Conservation (phyloP, 305 asterid species). For the Fraxinus nigra region DNA sequence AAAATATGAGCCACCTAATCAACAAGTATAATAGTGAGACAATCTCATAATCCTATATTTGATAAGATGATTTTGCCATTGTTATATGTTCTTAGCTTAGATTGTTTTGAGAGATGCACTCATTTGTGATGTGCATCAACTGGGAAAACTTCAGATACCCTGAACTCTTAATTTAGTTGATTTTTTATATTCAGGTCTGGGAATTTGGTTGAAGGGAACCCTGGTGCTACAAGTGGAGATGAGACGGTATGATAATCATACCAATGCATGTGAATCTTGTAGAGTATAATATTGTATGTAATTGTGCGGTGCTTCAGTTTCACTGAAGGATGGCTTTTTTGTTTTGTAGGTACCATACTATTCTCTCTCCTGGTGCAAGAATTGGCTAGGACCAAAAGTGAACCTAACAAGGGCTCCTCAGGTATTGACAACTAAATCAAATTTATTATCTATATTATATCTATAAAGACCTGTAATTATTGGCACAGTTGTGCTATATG, state of each 20-base stretch:
- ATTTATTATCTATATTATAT: conserved; percentile 16
- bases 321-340: conserved; percentile 23
- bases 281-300: conserved; percentile 2
- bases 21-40: neutral
- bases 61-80: conserved; percentile 18
- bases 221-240: conserved; percentile 92
- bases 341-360: conserved; percentile 77
- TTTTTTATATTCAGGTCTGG: conserved; percentile 71
- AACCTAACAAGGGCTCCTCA: conserved; percentile 99
- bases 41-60: conserved; percentile 14
- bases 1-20: neutral
- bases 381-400: conserved; percentile 90
- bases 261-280: conserved; percentile 23
- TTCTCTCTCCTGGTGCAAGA: conserved; percentile 99
- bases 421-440: conserved; percentile 41
- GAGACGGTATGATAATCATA: conserved; percentile 71
- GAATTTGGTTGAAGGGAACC: conserved; percentile 85
- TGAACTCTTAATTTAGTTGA: conserved; percentile 18
- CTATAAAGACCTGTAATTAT: neutral
- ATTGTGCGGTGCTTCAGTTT: conserved; percentile 18
- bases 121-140: conserved; percentile 15
- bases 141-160: neutral
- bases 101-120: conserved; percentile 12
- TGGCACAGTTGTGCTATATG: too few species aligned
- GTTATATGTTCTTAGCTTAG: conserved; percentile 17